These are phyloP conservation scores for Pseudogymnoascus sp. DNA, from an alignment of 2,329 filamentous ascomycete species.

Conservation along the genomic window DNA sequence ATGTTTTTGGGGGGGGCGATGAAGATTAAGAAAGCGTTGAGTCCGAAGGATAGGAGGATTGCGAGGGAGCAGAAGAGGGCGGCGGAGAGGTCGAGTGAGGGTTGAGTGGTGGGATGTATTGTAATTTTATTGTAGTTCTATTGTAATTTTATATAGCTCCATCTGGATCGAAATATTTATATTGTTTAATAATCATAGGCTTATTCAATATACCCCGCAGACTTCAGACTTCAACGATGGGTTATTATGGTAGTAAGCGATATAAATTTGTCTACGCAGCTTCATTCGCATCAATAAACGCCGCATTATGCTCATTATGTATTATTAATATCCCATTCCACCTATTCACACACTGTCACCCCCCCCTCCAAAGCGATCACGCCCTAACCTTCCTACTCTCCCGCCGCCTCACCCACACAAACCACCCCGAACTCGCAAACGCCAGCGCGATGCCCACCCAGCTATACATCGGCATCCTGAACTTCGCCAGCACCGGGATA, in stretches of 20 bases:
- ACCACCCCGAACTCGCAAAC: slow-evolving; percentile 44
- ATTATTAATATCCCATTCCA: background rate
- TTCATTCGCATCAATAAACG: slow-evolving; percentile 2
- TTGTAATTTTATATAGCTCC: background rate
- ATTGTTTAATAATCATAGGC: background rate
- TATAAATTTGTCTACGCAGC: slow-evolving; percentile 1
- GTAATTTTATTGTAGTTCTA: background rate
- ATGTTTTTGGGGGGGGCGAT: slow-evolving; percentile 36
- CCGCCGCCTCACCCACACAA: slow-evolving; percentile 35
- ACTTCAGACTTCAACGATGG: background rate
- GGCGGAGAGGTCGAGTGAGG: background rate
- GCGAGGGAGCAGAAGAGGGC: background rate
- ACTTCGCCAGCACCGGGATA: slow-evolving; percentile 38
- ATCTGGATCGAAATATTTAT: background rate
- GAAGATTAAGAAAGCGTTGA: slow-evolving; percentile 12
- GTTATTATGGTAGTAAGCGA: background rate
- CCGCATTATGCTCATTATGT: slow-evolving; percentile 4
- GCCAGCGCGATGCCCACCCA: slow-evolving; percentile 46
- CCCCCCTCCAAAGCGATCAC: background rate
- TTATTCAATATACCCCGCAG: background rate
- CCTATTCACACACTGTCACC: background rate
- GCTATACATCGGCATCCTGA: slow-evolving; percentile 42
- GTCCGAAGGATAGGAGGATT: slow-evolving; percentile 12
- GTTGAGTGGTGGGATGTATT: background rate
- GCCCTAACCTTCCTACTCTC: slow-evolving; percentile 30